These are phyloP conservation scores for Babesia bigemina DNA, from an alignment of 169 alveolate genomes.

Conservation along the genomic window DNA sequence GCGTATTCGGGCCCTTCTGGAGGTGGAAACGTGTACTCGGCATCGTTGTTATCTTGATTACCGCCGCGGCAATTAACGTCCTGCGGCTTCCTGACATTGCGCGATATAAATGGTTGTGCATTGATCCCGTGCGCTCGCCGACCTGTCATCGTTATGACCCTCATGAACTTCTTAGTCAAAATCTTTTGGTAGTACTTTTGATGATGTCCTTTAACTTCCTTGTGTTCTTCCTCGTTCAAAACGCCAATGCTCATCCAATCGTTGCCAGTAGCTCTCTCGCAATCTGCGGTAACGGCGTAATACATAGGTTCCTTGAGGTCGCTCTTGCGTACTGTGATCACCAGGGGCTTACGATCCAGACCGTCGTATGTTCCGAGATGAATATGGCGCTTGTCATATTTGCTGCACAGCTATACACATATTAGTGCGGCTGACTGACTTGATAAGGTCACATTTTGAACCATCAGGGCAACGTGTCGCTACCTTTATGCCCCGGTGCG, in stretches of 20 bases:
- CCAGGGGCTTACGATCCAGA: background rate
- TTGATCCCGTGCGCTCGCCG: conserved; percentile 10
- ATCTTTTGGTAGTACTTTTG: conserved; percentile 5
- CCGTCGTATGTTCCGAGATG: conserved; percentile 16
- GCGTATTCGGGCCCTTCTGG: background rate
- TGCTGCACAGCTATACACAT: no score
- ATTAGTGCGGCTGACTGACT: background rate
- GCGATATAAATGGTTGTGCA: background rate
- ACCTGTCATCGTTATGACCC: background rate
- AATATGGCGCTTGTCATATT: background rate
- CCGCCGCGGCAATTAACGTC: background rate
- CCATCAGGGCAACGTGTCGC: conserved; percentile 1
- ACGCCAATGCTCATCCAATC: conserved; percentile 49
- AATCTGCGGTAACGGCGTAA: conserved; percentile 29
- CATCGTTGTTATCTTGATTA: no score
- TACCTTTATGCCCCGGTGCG: background rate
- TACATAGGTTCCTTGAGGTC: conserved; percentile 12
- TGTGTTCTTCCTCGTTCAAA: conserved; percentile 11
- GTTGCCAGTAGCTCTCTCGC: conserved; percentile 59
- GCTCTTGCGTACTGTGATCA: conserved; percentile 31
- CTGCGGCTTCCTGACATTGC: no score
- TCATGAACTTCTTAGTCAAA: conserved; percentile 35
- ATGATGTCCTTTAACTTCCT: background rate
- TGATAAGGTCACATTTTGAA: background rate
- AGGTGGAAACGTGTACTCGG: no score